phyloP scores from a whole-genome alignment of 1,284 basidiomycete genomes.

The Tremellales sp. region DNA sequence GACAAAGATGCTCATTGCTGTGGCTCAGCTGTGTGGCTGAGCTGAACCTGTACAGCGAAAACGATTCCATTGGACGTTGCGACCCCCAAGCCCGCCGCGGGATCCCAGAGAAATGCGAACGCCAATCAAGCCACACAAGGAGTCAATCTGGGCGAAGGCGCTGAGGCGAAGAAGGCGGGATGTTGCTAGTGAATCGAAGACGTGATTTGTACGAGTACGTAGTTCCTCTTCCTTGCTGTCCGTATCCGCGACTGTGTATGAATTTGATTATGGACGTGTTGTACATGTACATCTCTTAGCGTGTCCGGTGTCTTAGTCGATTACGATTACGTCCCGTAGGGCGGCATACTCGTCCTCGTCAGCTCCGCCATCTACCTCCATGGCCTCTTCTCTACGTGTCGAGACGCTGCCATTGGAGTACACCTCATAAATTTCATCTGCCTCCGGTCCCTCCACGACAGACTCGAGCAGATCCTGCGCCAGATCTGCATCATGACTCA shows the following conservation, averaged over 20 bases:
- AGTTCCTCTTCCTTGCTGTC: no score
- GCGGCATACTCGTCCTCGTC: constrained; percentile 2
- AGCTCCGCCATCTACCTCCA: constrained; percentile 10
- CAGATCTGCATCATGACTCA: constrained; percentile 52
- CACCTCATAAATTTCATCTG: constrained; percentile 63
- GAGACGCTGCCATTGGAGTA: constrained; percentile 49
- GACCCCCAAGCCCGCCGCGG: constrained; percentile 64
- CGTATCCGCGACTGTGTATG: no score
- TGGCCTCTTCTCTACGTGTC: constrained; percentile 15
- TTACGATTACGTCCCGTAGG: background rate
- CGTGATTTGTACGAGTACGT: no score
- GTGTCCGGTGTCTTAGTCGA: no score
- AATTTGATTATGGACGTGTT: no score
- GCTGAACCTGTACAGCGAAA: constrained; percentile 62
- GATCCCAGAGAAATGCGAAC: constrained; percentile 13
- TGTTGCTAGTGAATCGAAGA: constrained; percentile 29
- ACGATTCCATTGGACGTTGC: constrained; percentile 95
- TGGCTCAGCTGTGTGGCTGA: background rate
- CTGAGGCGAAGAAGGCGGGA: constrained; percentile 43
- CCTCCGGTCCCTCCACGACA: constrained; percentile 66
- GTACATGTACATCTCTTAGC: background rate
- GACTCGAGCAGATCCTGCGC: constrained; percentile 65
- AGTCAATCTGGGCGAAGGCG: constrained; percentile 68
- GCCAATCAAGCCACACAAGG: constrained; percentile 59
- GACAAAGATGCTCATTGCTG: constrained; percentile 2